Evolutionary conservation across 345 rosid species (phyloP).

Genomic region (Salix udensis): DNA sequence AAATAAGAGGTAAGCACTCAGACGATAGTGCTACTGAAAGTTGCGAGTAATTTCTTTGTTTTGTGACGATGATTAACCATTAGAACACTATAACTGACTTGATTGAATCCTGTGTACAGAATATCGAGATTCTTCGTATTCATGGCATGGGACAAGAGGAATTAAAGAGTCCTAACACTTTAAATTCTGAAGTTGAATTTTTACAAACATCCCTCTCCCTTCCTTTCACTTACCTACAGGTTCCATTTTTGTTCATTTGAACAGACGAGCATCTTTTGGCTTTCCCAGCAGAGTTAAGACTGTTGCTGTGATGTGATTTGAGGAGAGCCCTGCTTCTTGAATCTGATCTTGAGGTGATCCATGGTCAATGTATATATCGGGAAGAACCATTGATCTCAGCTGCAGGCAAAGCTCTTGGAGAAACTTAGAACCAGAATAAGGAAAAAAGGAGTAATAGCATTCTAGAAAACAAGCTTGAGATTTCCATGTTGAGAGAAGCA

Average conservation of each 20-base stretch:
- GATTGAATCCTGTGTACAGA: neutral
- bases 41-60: neutral
- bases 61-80: no score
- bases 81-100: neutral
- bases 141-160: neutral
- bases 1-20: neutral
- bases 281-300: constrained; percentile 56
- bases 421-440: constrained; percentile 1
- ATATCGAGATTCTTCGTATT: neutral
- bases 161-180: neutral
- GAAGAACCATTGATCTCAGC: constrained; percentile 68
- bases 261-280: constrained; percentile 49
- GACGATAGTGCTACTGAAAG: no score
- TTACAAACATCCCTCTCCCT: neutral
- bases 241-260: constrained; percentile 26
- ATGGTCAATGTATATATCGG: constrained; percentile 69
- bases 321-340: constrained; percentile 59
- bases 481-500: neutral
- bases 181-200: neutral
- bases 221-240: neutral
- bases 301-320: constrained; percentile 56
- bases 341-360: constrained; percentile 58
- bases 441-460: neutral
- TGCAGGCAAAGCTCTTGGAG: constrained; percentile 22
- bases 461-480: constrained; percentile 1